Conservation (phyloP, 139 green algal species). For the Chlorella sp. region DNA sequence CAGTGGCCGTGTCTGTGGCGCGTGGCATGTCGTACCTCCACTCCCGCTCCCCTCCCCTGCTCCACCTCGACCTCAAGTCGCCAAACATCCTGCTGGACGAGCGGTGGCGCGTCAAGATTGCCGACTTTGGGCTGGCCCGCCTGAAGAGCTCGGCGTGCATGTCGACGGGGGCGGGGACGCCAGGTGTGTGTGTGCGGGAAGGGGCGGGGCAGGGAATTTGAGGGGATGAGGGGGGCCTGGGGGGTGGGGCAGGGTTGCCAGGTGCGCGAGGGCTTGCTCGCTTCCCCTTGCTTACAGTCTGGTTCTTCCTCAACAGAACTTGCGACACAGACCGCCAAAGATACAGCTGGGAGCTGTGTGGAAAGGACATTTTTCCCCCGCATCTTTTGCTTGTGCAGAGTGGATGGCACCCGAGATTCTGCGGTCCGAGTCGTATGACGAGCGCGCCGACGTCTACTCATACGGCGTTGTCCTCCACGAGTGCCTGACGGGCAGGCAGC, state of each 20-base stretch:
- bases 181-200: not conserved
- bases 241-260: not conserved
- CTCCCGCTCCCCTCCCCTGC: slow-evolving; percentile 70
- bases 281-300: too few relatives aligned
- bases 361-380: not conserved
- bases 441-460: slow-evolving; percentile 51
- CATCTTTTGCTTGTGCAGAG: slow-evolving; percentile 53
- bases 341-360: too few relatives aligned
- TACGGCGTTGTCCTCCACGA: slow-evolving; percentile 82
- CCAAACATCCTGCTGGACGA: slow-evolving; percentile 80
- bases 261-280: too few relatives aligned
- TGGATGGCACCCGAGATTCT: slow-evolving; percentile 89
- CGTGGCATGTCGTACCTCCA: slow-evolving; percentile 85
- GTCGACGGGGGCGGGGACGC: slow-evolving; percentile 10
- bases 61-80: slow-evolving; percentile 86
- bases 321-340: too few relatives aligned
- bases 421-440: slow-evolving; percentile 35
- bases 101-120: slow-evolving; percentile 77
- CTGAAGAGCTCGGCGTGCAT: not conserved
- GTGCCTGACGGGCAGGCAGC: slow-evolving; percentile 73
- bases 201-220: too few relatives aligned
- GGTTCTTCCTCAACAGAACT: too few relatives aligned
- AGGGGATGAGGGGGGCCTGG: too few relatives aligned
- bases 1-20: slow-evolving; percentile 67
- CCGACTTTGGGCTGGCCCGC: slow-evolving; percentile 38